Percentiles rank a stretch among this genome's conserved stretches.
Evolutionary conservation across 2,329 filamentous ascomycete genomes (phyloP).

Genomic region (Apiospora sp.): DNA sequence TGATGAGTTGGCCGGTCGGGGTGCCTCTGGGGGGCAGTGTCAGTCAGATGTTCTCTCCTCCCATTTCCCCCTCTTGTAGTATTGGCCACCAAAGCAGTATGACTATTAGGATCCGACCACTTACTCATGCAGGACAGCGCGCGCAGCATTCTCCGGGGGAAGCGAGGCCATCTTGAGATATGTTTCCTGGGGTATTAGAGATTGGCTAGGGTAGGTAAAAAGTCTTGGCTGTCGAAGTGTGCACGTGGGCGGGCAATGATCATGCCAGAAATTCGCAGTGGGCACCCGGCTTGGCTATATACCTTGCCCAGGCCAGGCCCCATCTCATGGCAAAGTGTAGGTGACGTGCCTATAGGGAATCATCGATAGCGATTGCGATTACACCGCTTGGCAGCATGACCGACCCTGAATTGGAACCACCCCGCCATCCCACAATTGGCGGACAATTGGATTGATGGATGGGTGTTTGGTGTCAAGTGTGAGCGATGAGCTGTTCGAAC

Average conservation of each 20-base stretch:
- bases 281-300: not conserved
- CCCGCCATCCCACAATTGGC: too few relatives aligned
- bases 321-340: too few relatives aligned
- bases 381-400: too few relatives aligned
- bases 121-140: conserved; percentile 9
- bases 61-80: too few relatives aligned
- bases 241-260: not conserved
- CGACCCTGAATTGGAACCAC: too few relatives aligned
- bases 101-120: not conserved
- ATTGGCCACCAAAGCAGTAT: too few relatives aligned
- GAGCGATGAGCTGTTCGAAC: not conserved
- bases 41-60: too few relatives aligned
- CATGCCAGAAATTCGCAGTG: not conserved
- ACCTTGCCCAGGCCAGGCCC: not conserved
- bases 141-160: conserved; percentile 21
- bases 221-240: not conserved
- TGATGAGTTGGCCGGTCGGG: conserved; percentile 55
- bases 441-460: not conserved
- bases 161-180: conserved; percentile 3
- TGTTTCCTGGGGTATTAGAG: not conserved
- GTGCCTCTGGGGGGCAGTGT: conserved; percentile 49
- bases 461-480: too few relatives aligned
- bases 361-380: not conserved
- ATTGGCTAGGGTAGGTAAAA: not conserved
- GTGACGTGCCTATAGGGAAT: too few relatives aligned